Base-by-base conservation (phyloP, 495 filamentous ascomycete species). In the Penicillium nucicola region DNA sequence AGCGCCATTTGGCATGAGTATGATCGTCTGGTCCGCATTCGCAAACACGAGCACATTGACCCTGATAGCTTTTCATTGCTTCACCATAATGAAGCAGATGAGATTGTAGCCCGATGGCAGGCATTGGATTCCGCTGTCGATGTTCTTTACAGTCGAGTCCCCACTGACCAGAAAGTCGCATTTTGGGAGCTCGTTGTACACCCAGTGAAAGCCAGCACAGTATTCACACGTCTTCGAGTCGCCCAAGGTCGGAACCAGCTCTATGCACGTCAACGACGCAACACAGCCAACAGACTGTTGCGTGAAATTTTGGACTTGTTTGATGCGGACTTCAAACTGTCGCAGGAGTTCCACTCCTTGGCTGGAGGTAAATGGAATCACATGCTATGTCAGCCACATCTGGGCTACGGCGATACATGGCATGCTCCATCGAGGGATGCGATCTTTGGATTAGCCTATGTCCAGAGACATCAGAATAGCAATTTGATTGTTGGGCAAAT, bases 101-200 rank as follows among this genome's bases (percentile, higher is more conserved):
- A 70, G 0, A 69, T 88, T 15, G 70, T 88, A 15, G 64, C 71
- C n/a, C 74, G 84, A 63, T 90, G 87, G 87, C 64, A 75, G 15
- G 52, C 66, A n/a, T 70, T 89, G 20, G 70, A 66, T 2, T 53
- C 65, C 7, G 68, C 72, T 20, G 81, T 85, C 3, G 72, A 86
- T 53, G 65, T 61, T 5, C 61, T 89, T 14, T 82, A 85, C 47
- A 66, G 79, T 0, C 15, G 17, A 4, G 39, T 44, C 10, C 20
- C 37, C 0, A 28, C 15, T 30, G 47, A 55, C 2, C 43, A 52
- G 20, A 49, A 37, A 32, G 22, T 81, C 4, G 72, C 86, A 1
- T 89, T 84, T 60, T 91, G 86, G 60, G 74, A 91, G 62, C 81
- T 86, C 60, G 70, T 89, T 4, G 69, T 87, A 4, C 86, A 91